Evolutionary conservation across 306 rosid species (phyloP), one percentile per base, ranked within the genome.

Genomic region (Hippophae tibetana): DNA sequence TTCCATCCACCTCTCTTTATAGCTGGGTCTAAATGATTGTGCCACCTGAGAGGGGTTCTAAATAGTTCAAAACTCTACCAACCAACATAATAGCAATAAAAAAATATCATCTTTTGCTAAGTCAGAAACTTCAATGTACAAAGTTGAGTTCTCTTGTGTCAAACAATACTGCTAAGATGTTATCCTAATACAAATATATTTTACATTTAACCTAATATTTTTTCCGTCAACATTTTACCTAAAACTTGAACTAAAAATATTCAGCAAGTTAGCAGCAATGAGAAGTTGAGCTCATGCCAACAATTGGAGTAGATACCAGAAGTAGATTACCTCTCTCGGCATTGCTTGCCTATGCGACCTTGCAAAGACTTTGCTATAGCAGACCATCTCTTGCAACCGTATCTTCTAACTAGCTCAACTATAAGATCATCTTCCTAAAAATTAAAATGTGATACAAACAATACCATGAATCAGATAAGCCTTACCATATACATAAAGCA

Each of bases 261-360:
- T 25, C 43, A 56, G 47, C 43, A 50, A 14, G 42, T 43, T 31
- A 31, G 38, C 38, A 31, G 3, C 38, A 31, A 4, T 31, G 38
- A 31, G 38, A 14, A 56, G 50, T 47, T 13, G 42, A 56, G 2
- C 48, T 57, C 23, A 52, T 40, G 27, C 62, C 12, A 54, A 31
- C 51, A 48, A 25, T 13, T 5, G 38, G 50, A 31, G 38, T 31
- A 31, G 38, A 3, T 31, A 31, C 48, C 31, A 61, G 13, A 41
- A 1, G 61, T 9, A 38, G 6, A 61, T 25, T 57, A 82, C 86
- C 94, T 82, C 63, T 82, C 94, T 57, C 89, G 71, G 68, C 94
- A 86, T 78, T 80, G 89, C 76, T 82, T 86, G 57, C 86, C 94
- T 43, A 80, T 72, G 42, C 86, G 89, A 64, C 84, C 83, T 11